These are phyloP conservation scores for Endoconidiophora polonica DNA, from an alignment of 2,329 filamentous ascomycete genomes.

Conservation along the genomic window DNA sequence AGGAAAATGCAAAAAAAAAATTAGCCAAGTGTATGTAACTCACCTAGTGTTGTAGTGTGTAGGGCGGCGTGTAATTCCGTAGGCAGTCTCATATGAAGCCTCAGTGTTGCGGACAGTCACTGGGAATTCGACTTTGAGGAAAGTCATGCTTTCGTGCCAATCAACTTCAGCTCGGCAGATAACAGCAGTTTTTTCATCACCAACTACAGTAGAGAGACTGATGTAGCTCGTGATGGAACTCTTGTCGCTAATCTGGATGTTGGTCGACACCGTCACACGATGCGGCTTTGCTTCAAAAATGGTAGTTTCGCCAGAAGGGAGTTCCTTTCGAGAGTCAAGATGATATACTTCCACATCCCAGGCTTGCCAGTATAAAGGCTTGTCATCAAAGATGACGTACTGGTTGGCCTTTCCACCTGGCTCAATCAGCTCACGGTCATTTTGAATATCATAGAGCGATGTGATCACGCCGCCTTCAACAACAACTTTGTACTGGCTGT, in stretches of 20 bases:
- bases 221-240: slow-evolving; percentile 80
- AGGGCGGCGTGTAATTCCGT: slow-evolving; percentile 70
- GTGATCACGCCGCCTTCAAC: slow-evolving; percentile 64
- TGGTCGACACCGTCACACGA: slow-evolving; percentile 64
- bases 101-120: slow-evolving; percentile 82
- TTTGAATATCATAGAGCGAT: slow-evolving; percentile 61
- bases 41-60: slow-evolving; percentile 92
- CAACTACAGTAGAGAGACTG: slow-evolving; percentile 53
- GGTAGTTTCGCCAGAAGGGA: slow-evolving; percentile 49
- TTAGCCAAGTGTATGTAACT: neutral
- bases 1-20: neutral
- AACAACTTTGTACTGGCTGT: slow-evolving; percentile 56
- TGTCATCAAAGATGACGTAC: slow-evolving; percentile 90
- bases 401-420: slow-evolving; percentile 67
- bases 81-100: slow-evolving; percentile 90
- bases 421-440: slow-evolving; percentile 62
- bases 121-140: slow-evolving; percentile 96
- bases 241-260: slow-evolving; percentile 72
- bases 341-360: slow-evolving; percentile 98
- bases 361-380: slow-evolving; percentile 91
- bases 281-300: slow-evolving; percentile 58
- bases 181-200: slow-evolving; percentile 18
- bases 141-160: slow-evolving; percentile 94
- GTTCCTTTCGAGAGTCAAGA: slow-evolving; percentile 65
- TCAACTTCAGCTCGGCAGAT: slow-evolving; percentile 71